A percentile compares a stretch with the other conserved stretches of the same genome.
These are phyloP conservation scores for Zymoseptoria crescenta DNA, from an alignment of 2,329 filamentous ascomycete species.

Conservation along the genomic window DNA sequence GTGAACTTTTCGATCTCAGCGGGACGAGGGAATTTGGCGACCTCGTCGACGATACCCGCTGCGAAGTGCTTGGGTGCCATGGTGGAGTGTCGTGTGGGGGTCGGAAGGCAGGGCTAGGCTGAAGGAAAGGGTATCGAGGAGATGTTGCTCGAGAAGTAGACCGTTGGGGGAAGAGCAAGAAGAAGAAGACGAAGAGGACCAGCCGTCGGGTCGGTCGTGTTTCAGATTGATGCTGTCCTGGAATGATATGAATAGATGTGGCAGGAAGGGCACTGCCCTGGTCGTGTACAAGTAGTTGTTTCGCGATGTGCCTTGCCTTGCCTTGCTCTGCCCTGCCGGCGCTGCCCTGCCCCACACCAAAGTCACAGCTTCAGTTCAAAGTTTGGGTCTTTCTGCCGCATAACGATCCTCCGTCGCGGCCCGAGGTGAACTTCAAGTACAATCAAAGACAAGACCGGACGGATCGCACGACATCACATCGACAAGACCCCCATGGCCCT, in stretches of 20 bases:
- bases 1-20: slow-evolving; percentile 36
- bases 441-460: not conserved
- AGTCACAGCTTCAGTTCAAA: no score
- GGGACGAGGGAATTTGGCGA: slow-evolving; percentile 28
- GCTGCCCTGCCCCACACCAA: no score
- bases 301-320: no score
- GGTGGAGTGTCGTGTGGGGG: not conserved
- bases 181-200: no score
- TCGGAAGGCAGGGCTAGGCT: no score
- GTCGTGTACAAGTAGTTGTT: no score
- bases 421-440: no score
- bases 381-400: not conserved
- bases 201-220: no score
- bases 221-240: no score
- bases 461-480: not conserved
- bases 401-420: not conserved
- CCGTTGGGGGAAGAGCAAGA: no score
- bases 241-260: not conserved
- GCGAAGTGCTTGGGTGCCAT: slow-evolving; percentile 13
- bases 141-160: not conserved
- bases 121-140: not conserved
- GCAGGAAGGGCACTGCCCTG: not conserved
- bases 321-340: no score
- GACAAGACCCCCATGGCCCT: slow-evolving; percentile 19
- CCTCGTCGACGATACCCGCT: slow-evolving; percentile 25